Evolutionary conservation across 2,329 filamentous ascomycete genomes (phyloP), one percentile per base, ranked within the genome.

Genomic region (Fusarium kyushuense): DNA sequence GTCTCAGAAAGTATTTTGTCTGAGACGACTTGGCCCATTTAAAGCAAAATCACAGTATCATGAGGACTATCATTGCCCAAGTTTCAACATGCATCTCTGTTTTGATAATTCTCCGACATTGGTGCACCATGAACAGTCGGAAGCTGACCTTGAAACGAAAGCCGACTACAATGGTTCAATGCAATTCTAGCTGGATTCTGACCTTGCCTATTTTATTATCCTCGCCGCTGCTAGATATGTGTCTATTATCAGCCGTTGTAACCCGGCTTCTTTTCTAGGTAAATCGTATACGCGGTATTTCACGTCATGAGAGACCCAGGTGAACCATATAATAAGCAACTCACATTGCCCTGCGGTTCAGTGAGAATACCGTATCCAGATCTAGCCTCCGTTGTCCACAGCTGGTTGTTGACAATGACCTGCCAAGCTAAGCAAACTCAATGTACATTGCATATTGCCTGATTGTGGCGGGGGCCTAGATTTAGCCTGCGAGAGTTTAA

Each of bases 301-400:
- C 45, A 58, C 49, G 45, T 55, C 55, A 51, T 60, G 40, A 41
- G 27, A 21, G 16, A 40, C 48, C 11, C 43, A 30, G 35, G 29
- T 27, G 35, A 62, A 57, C 43, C 51, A 52, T 41, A 43, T 46
- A 45, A 21, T 27, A 61, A 66, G 57, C 61, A 42, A 54, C 55
- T 48, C 11, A 23, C 40, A 51, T 32, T 17, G 23, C 21, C 40
- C 27, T 38, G 14, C 25, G 7, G 13, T 21, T 19, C 46, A 32
- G 21, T 21, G 27, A 41, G 17, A n/a, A 35, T 23, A 29, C 14
- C 23, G 11, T 36, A 27, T 43, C 17, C 30, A 41, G 3, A n/a
- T 38, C 48, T 25, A 35, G 30, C 43, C 14, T 11, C 36, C 36
- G 21, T 19, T 32, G 29, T 17, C 25, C 32, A 32, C 19, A 29